Conservation (phyloP, 2,329 filamentous ascomycete genomes). For the Fusarium keratoplasticum region DNA sequence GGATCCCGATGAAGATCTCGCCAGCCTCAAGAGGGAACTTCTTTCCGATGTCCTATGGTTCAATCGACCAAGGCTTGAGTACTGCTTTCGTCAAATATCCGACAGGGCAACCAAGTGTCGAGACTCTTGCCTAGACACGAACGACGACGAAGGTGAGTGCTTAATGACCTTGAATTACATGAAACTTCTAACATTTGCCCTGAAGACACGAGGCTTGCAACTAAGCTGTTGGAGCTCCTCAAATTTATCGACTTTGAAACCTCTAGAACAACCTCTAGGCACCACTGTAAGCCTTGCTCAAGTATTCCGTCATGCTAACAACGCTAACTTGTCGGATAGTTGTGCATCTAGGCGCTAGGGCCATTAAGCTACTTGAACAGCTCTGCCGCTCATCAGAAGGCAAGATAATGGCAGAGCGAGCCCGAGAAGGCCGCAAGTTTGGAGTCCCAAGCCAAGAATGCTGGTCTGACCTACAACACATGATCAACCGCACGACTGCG, state of each 20-base stretch:
- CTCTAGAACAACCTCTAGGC: neutral
- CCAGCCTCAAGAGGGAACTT: neutral
- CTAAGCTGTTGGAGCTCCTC: neutral
- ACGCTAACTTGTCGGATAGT: neutral
- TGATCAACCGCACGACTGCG: slow-evolving; percentile 28
- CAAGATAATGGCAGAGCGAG: slow-evolving; percentile 2
- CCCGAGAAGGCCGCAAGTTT: slow-evolving; percentile 5
- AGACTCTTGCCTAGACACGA: neutral
- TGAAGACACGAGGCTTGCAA: neutral
- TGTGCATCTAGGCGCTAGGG: neutral
- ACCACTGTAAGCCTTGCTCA: neutral
- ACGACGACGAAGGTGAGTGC: neutral
- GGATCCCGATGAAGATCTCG: neutral
- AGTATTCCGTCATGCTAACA: neutral
- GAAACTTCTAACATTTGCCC: neutral
- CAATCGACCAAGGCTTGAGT: slow-evolving; percentile 7
- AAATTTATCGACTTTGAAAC: neutral
- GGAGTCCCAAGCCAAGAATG: slow-evolving; percentile 13
- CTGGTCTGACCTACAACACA: slow-evolving; percentile 41
- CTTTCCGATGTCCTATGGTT: slow-evolving; percentile 17
- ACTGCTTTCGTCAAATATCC: slow-evolving; percentile 8
- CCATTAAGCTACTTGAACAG: neutral
- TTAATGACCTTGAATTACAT: accelerated
- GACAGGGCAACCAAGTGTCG: neutral
- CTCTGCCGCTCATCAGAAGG: neutral